phyloP scores from a whole-genome alignment of 495 filamentous ascomycete species.

The Penicillium manginii region DNA sequence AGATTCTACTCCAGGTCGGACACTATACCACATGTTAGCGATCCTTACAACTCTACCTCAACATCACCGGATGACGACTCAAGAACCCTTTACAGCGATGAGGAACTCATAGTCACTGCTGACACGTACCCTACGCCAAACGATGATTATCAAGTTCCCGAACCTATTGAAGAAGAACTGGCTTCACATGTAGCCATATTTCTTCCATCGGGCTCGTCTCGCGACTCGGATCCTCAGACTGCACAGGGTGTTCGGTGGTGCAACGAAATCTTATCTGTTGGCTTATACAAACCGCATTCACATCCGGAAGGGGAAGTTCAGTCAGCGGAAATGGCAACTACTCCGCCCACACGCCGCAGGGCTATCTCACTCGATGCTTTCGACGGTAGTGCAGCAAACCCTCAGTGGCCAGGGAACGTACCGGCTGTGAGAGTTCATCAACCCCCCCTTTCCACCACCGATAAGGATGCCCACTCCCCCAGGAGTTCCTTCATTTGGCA shows the following conservation, averaged over 20 bases:
- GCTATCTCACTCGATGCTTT: slow-evolving; percentile 28
- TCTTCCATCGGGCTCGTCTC: slow-evolving; percentile 17
- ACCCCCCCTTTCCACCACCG: slow-evolving; percentile 45
- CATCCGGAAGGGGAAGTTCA: neutral
- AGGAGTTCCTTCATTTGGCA: slow-evolving; percentile 51
- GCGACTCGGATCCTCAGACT: neutral
- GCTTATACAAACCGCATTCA: neutral
- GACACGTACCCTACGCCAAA: slow-evolving; percentile 28
- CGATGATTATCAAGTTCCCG: slow-evolving; percentile 18
- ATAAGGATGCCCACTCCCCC: slow-evolving; percentile 48
- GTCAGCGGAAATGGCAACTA: slow-evolving; percentile 4
- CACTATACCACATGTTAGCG: slow-evolving; percentile 10
- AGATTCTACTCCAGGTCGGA: slow-evolving; percentile 14
- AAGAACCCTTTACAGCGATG: slow-evolving; percentile 42
- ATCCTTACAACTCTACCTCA: slow-evolving; percentile 19
- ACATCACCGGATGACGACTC: slow-evolving; percentile 20
- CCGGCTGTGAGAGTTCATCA: slow-evolving; percentile 34
- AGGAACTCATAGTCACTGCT: slow-evolving; percentile 50
- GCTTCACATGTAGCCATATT: slow-evolving; percentile 43
- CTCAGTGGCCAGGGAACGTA: slow-evolving; percentile 30
- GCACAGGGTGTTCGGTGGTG: slow-evolving; percentile 13
- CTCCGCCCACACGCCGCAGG: slow-evolving; percentile 22
- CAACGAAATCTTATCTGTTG: slow-evolving; percentile 18
- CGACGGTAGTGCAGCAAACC: slow-evolving; percentile 10
- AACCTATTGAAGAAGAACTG: slow-evolving; percentile 29